Conservation (phyloP, 495 filamentous ascomycete species). For the Sabuloglossum arenarium region DNA sequence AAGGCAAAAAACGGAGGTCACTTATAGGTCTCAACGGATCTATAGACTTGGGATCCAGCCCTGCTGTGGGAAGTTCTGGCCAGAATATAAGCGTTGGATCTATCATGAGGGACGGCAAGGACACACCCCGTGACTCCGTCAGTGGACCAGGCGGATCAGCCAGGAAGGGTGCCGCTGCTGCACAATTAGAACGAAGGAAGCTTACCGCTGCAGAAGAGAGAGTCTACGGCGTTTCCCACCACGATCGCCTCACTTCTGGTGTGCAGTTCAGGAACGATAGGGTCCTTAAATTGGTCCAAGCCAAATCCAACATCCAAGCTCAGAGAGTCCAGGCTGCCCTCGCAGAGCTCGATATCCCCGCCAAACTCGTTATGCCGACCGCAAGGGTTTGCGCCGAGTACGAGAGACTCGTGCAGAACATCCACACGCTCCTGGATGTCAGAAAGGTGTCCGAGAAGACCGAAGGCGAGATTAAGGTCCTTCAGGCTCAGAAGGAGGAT, state of each 20-base stretch:
- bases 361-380: constrained; percentile 70
- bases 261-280: constrained; percentile 69
- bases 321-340: constrained; percentile 59
- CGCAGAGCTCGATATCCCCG: constrained; percentile 57
- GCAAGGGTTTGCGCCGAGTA: constrained; percentile 57
- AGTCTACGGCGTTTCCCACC: constrained; percentile 64
- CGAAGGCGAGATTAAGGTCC: constrained; percentile 57
- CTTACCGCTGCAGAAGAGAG: constrained; percentile 54
- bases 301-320: constrained; percentile 66
- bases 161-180: constrained; percentile 30
- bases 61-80: constrained; percentile 17
- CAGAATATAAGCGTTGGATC: neutral
- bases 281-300: constrained; percentile 59
- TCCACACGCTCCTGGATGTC: constrained; percentile 57
- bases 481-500: constrained; percentile 42
- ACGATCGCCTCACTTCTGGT: constrained; percentile 58
- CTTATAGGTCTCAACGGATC: constrained; percentile 29
- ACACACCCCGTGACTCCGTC: constrained; percentile 25
- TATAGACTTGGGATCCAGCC: constrained; percentile 17
- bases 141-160: constrained; percentile 20
- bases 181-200: constrained; percentile 37
- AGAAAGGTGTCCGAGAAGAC: constrained; percentile 73
- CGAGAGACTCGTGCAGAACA: constrained; percentile 54
- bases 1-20: constrained; percentile 58
- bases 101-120: constrained; percentile 24